Evolutionary conservation across 495 filamentous ascomycete genomes (phyloP).

Genomic region (Aspergillus olivimuriae): DNA sequence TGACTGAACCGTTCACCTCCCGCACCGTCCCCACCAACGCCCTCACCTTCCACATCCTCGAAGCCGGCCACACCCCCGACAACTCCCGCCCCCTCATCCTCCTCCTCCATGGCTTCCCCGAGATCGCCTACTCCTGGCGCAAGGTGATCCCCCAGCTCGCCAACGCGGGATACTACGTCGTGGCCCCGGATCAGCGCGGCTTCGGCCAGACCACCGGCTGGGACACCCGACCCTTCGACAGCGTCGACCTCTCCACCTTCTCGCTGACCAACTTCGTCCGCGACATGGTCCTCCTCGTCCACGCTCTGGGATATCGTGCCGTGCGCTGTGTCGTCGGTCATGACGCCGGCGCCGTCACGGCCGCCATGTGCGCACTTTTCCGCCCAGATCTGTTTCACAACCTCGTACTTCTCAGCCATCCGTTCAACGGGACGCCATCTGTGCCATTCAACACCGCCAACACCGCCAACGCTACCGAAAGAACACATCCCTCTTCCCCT

Average conservation of each 20-base stretch:
- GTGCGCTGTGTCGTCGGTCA: constrained; percentile 60
- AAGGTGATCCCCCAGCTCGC: constrained; percentile 53
- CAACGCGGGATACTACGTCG: constrained; percentile 51
- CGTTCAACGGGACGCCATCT: constrained; percentile 44
- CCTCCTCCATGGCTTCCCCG: constrained; percentile 61
- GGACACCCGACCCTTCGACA: constrained; percentile 42
- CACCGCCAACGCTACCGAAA: too few relatives aligned
- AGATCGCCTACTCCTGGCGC: constrained; percentile 66
- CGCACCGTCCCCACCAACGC: constrained; percentile 10
- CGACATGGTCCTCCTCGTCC: constrained; percentile 54
- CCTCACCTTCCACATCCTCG: constrained; percentile 52
- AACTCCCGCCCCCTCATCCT: constrained; percentile 51
- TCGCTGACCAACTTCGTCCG: constrained; percentile 53
- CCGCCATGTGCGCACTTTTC: constrained; percentile 53
- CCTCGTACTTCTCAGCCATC: constrained; percentile 50
- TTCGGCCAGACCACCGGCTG: constrained; percentile 62
- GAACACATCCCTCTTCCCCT: too few relatives aligned
- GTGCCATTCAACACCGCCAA: constrained; percentile 47
- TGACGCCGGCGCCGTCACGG: constrained; percentile 57
- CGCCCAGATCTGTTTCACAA: constrained; percentile 58
- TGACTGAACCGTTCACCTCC: too few relatives aligned
- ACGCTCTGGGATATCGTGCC: constrained; percentile 51
- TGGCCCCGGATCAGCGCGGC: constrained; percentile 62
- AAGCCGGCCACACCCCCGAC: constrained; percentile 34
- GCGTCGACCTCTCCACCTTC: constrained; percentile 52